Evolutionary conservation across 2,329 filamentous ascomycete genomes (phyloP).

Genomic region (Tolypocladium ophioglossoides): DNA sequence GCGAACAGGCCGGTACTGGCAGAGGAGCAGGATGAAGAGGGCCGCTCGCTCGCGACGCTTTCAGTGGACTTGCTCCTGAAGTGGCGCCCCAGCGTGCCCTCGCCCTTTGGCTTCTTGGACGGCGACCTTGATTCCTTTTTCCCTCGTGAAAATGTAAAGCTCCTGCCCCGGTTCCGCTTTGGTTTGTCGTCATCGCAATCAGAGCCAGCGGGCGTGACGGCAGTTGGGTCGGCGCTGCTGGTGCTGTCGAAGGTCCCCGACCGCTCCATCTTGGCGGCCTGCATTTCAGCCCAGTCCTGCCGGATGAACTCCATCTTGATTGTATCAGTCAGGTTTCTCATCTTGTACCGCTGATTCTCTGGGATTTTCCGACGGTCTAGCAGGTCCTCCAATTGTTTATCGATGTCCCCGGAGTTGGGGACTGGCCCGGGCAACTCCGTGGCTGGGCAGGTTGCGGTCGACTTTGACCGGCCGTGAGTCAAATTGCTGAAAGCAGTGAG

Average conservation of each 20-base stretch:
- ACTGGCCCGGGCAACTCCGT: conserved; percentile 33
- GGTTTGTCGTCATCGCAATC: conserved; percentile 36
- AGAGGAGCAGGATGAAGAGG: conserved; percentile 38
- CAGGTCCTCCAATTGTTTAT: conserved; percentile 48
- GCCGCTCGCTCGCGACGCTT: conserved; percentile 51
- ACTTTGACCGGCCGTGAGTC: conserved; percentile 27
- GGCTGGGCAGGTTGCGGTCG: conserved; percentile 20
- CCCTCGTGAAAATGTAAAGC: conserved; percentile 64
- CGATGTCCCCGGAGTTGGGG: conserved; percentile 45
- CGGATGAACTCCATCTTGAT: conserved; percentile 95
- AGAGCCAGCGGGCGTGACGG: conserved; percentile 21
- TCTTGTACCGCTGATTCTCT: conserved; percentile 86
- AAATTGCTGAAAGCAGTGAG: conserved; percentile 27
- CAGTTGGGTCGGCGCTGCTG: conserved; percentile 22
- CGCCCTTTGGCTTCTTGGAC: conserved; percentile 63
- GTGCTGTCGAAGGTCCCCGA: conserved; percentile 30
- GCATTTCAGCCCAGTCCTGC: conserved; percentile 69
- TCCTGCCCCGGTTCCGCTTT: conserved; percentile 38
- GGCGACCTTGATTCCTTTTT: conserved; percentile 56
- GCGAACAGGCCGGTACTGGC: conserved; percentile 49
- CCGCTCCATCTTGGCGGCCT: conserved; percentile 35
- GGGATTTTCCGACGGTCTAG: conserved; percentile 87
- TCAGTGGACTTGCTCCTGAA: conserved; percentile 65
- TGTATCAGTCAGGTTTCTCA: conserved; percentile 77
- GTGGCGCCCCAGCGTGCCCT: conserved; percentile 50